phyloP scores from a whole-genome alignment of 768 basidiomycete species.

The Tephrocybe sp. region DNA sequence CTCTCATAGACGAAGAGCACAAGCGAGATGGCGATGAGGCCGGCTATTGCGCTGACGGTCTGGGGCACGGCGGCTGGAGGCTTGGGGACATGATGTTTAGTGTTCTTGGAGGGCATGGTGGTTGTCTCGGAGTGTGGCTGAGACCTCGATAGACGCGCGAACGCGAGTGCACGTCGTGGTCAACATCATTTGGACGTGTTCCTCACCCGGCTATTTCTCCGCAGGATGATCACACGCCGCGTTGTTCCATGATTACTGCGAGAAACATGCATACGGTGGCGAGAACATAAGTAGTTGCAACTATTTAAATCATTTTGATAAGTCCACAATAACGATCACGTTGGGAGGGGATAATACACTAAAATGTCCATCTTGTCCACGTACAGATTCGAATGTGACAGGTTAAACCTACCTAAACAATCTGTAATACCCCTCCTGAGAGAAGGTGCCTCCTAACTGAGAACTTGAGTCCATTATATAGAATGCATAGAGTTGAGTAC shows the following conservation, averaged over 20 bases:
- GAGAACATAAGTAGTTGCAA: no score
- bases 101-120: constrained; percentile 9
- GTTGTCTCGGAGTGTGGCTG: constrained; percentile 8
- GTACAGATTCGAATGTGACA: no score
- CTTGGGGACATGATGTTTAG: constrained; percentile 1
- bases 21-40: constrained; percentile 44
- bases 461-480: no score
- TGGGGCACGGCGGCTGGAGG: constrained; percentile 8
- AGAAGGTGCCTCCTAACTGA: no score
- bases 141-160: constrained; percentile 2
- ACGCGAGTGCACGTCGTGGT: neutral
- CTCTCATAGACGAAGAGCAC: constrained; percentile 63
- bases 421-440: no score
- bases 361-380: no score
- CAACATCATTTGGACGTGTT: neutral
- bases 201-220: neutral
- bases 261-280: neutral
- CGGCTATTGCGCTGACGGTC: constrained; percentile 5
- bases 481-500: no score
- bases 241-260: neutral
- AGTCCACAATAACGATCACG: no score
- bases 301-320: no score
- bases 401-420: no score
- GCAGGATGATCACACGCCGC: neutral
- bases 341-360: no score